These are phyloP conservation scores for Leccinellum luteum DNA, from an alignment of 768 basidiomycete species.

Conservation along the genomic window DNA sequence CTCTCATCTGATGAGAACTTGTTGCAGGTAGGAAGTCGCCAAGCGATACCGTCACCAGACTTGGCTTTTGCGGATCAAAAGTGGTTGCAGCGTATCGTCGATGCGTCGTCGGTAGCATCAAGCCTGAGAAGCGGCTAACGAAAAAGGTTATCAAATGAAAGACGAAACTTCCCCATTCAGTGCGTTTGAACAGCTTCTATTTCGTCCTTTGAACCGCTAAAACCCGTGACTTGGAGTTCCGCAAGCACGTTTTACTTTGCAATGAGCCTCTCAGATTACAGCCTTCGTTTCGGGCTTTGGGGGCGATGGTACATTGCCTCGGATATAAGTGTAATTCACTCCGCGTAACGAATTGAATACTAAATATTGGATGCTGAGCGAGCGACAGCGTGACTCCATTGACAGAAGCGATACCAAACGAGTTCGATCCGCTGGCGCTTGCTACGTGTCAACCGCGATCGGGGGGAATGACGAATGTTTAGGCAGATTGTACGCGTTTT, in stretches of 20 bases:
- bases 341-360: neutral
- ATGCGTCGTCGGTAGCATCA: no score
- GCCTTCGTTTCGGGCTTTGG: neutral
- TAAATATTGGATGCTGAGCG: neutral
- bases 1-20: neutral
- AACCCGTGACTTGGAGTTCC: neutral
- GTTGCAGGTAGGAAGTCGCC: neutral
- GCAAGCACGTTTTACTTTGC: conserved; percentile 1
- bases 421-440: neutral
- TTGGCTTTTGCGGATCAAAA: neutral
- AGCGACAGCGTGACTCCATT: neutral
- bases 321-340: neutral
- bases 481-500: neutral
- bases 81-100: no score
- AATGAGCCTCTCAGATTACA: neutral
- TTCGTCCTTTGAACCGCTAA: neutral
- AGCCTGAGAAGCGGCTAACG: neutral
- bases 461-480: neutral
- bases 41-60: neutral
- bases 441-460: conserved; percentile 6
- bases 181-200: neutral
- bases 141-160: neutral
- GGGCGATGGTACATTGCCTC: neutral
- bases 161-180: neutral
- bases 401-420: neutral